Evolutionary conservation across 208 protist species (phyloP).

Genomic region (Leptomonas pyrrhocoris): DNA sequence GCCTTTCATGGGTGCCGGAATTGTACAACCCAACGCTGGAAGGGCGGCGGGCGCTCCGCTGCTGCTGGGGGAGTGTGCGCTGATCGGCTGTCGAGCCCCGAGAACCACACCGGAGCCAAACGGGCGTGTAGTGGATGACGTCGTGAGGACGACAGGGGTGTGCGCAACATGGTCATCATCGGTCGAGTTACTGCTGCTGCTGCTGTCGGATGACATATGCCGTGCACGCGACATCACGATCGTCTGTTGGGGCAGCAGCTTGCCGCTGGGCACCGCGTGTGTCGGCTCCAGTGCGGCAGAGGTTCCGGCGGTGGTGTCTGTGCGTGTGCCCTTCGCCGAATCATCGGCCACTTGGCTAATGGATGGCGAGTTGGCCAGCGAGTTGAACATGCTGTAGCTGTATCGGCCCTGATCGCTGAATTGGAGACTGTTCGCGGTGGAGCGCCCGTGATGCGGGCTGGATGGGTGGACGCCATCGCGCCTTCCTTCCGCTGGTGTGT

Average conservation of each 20-base stretch:
- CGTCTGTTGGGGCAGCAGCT: slow-evolving; percentile 20
- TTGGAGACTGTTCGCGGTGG: slow-evolving; percentile 20
- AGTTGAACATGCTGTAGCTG: slow-evolving; percentile 28
- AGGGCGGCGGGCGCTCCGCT: not conserved
- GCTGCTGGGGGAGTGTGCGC: not conserved
- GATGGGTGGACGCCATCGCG: not conserved
- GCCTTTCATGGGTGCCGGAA: not conserved
- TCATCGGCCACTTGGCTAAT: slow-evolving; percentile 23
- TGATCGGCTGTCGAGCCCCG: slow-evolving; percentile 26
- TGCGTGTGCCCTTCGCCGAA: not conserved
- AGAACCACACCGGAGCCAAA: slow-evolving; percentile 24
- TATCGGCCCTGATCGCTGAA: slow-evolving; percentile 32
- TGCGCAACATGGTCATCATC: not conserved
- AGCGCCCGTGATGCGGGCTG: not conserved
- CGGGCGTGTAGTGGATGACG: not conserved
- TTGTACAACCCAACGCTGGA: not conserved
- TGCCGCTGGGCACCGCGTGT: slow-evolving; percentile 7
- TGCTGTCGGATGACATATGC: not conserved
- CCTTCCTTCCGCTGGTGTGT: not conserved
- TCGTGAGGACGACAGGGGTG: not conserved
- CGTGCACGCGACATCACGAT: slow-evolving; percentile 11
- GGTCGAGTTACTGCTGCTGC: slow-evolving; percentile 10
- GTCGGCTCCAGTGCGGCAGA: not conserved
- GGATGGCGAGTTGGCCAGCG: slow-evolving; percentile 26
- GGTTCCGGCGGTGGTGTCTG: not conserved